Percentiles rank a stretch among this genome's conserved stretches.
phyloP scores from a whole-genome alignment of 345 rosid species.

The Lumnitzera littorea region DNA sequence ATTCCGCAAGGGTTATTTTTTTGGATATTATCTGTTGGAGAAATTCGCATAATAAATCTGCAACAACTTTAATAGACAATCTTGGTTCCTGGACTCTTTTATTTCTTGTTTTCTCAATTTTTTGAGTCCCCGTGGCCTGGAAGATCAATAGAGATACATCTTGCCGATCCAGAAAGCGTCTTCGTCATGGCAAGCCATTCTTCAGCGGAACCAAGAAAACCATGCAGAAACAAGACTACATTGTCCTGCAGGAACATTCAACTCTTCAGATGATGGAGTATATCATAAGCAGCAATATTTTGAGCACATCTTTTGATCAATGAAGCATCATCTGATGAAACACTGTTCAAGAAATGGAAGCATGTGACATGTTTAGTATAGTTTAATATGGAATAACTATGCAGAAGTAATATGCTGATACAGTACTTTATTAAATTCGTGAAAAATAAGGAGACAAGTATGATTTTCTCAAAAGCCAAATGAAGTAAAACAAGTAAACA shows the following conservation, averaged over 20 bases:
- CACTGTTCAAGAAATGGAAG: background rate
- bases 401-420: no score
- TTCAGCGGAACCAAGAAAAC: slow-evolving; percentile 84
- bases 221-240: slow-evolving; percentile 69
- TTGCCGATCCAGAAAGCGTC: slow-evolving; percentile 58
- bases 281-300: background rate
- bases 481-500: no score
- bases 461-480: no score
- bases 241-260: slow-evolving; percentile 32
- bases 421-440: no score
- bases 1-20: slow-evolving; percentile 64
- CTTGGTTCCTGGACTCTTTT: slow-evolving; percentile 19
- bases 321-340: no score
- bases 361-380: background rate
- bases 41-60: slow-evolving; percentile 32
- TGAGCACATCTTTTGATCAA: no score
- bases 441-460: no score
- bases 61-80: slow-evolving; percentile 54
- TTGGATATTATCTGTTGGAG: slow-evolving; percentile 45
- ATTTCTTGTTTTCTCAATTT: slow-evolving; percentile 17
- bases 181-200: slow-evolving; percentile 91
- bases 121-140: slow-evolving; percentile 85
- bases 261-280: background rate
- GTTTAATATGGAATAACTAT: no score
- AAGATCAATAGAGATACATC: slow-evolving; percentile 83